Conservation (phyloP, 2,329 filamentous ascomycete species). For the Grosmannia clavigera region DNA sequence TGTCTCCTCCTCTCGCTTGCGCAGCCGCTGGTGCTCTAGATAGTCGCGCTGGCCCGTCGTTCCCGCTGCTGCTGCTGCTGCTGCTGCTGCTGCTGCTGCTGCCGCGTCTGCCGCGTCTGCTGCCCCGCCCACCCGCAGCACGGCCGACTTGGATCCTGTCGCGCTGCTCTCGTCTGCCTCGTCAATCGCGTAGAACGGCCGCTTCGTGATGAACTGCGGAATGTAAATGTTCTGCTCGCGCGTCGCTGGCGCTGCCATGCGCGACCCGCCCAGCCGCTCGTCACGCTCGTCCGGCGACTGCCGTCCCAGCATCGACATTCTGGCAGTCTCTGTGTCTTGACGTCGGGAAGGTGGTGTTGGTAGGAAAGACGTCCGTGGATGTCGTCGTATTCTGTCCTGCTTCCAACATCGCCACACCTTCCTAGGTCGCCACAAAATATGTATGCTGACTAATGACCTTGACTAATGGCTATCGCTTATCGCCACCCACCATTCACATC, state of each 20-base stretch:
- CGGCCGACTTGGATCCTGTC: slow-evolving; percentile 38
- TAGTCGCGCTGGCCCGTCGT: slow-evolving; percentile 43
- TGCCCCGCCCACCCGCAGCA: background rate
- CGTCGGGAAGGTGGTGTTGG: background rate
- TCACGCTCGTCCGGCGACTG: slow-evolving; percentile 14
- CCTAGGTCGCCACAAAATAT: too few relatives aligned
- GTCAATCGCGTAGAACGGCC: slow-evolving; percentile 84
- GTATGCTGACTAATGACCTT: too few relatives aligned
- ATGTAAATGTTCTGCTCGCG: slow-evolving; percentile 99
- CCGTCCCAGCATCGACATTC: slow-evolving; percentile 13
- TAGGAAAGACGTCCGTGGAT: background rate
- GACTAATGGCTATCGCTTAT: background rate
- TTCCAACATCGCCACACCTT: too few relatives aligned
- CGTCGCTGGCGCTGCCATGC: slow-evolving; percentile 8
- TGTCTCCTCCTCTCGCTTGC: slow-evolving; percentile 60
- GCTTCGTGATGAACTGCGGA: slow-evolving; percentile 93
- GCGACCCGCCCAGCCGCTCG: slow-evolving; percentile 12
- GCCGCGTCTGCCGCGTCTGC: background rate
- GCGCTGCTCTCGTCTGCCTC: slow-evolving; percentile 27
- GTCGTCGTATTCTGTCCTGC: background rate
- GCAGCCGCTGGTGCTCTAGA: slow-evolving; percentile 87
- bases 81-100: background rate
- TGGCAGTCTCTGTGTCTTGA: background rate
- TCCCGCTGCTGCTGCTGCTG: background rate
- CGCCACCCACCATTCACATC: background rate